phyloP scores from a whole-genome alignment of 352 stramenopile species.

The Phytophthora sansomeana region DNA sequence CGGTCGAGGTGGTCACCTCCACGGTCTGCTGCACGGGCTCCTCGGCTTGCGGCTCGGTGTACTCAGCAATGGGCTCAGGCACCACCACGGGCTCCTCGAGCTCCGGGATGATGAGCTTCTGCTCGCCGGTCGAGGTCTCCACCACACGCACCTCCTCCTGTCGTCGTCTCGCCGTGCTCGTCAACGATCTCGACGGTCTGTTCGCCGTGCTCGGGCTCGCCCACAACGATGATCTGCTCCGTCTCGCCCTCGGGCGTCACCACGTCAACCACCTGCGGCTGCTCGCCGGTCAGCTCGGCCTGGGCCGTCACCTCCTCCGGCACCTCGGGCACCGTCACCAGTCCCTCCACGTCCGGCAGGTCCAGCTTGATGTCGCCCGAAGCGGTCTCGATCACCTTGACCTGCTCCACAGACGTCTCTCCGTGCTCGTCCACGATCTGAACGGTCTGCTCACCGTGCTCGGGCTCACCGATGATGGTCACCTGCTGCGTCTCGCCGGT shows the following conservation, averaged over 20 bases:
- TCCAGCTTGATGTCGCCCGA: not conserved
- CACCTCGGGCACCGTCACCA: not conserved
- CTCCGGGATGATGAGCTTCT: slow-evolving; percentile 2
- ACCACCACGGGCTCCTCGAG: too few relatives aligned
- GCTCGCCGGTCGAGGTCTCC: slow-evolving; percentile 1
- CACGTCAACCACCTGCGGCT: not conserved
- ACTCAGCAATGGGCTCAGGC: not conserved
- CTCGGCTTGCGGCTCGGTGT: not conserved
- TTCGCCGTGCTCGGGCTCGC: slow-evolving; percentile 1
- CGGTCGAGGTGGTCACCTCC: not conserved
- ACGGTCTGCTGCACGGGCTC: not conserved
- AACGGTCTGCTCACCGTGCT: slow-evolving; percentile 16
- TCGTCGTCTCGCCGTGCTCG: slow-evolving; percentile 1
- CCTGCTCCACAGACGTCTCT: not conserved
- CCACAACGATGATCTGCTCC: slow-evolving; percentile 9
- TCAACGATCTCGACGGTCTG: slow-evolving; percentile 7
- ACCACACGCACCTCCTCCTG: not conserved
- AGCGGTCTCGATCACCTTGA: not conserved
- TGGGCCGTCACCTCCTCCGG: slow-evolving; percentile 8
- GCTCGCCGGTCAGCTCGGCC: not conserved
- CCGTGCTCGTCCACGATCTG: slow-evolving; percentile 13
- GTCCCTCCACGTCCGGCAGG: not conserved
- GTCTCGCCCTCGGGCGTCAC: not conserved
- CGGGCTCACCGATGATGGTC: slow-evolving; percentile 12
- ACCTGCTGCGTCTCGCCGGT: slow-evolving; percentile 11